A percentile compares a stretch with the other conserved stretches of the same genome.
Conservation (phyloP, 1,139 yeast genomes). For the Hanseniaspora sp. region DNA sequence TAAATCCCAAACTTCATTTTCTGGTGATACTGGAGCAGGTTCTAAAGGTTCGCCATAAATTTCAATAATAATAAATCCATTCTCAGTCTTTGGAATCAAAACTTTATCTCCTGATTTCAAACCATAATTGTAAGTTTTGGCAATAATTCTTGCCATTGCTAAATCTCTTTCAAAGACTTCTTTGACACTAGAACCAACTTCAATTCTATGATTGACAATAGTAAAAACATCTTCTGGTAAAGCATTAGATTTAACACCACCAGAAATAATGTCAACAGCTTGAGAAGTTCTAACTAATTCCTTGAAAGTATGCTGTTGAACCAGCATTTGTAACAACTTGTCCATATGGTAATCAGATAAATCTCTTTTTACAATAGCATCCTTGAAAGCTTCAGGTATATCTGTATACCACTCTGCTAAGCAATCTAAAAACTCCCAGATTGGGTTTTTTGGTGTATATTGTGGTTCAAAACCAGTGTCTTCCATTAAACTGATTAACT, state of each 20-base stretch:
- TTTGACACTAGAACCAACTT: slow-evolving; percentile 40
- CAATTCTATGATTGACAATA: slow-evolving; percentile 49
- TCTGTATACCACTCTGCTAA: slow-evolving; percentile 35
- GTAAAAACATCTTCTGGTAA: slow-evolving; percentile 54
- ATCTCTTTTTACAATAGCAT: slow-evolving; percentile 36
- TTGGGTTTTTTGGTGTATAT: slow-evolving; percentile 39
- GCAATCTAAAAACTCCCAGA: slow-evolving; percentile 36
- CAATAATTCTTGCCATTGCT: slow-evolving; percentile 34
- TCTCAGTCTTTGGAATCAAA: slow-evolving; percentile 26
- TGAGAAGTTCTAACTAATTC: slow-evolving; percentile 52
- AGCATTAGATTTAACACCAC: slow-evolving; percentile 63
- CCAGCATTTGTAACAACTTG: slow-evolving; percentile 32
- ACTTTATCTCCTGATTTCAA: slow-evolving; percentile 33
- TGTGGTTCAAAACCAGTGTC: slow-evolving; percentile 35
- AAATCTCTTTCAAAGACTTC: slow-evolving; percentile 35
- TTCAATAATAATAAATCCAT: slow-evolving; percentile 36
- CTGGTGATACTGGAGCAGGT: slow-evolving; percentile 53
- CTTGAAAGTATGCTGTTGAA: slow-evolving; percentile 26
- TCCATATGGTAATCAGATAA: slow-evolving; percentile 36
- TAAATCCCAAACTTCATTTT: slow-evolving; percentile 37
- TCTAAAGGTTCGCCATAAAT: slow-evolving; percentile 32
- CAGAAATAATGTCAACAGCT: slow-evolving; percentile 56
- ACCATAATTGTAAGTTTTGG: slow-evolving; percentile 39
- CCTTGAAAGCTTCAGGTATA: slow-evolving; percentile 21
- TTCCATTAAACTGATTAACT: slow-evolving; percentile 38